Conservation (phyloP, 768 basidiomycete species). For the Leucocoprinus leucothites region DNA sequence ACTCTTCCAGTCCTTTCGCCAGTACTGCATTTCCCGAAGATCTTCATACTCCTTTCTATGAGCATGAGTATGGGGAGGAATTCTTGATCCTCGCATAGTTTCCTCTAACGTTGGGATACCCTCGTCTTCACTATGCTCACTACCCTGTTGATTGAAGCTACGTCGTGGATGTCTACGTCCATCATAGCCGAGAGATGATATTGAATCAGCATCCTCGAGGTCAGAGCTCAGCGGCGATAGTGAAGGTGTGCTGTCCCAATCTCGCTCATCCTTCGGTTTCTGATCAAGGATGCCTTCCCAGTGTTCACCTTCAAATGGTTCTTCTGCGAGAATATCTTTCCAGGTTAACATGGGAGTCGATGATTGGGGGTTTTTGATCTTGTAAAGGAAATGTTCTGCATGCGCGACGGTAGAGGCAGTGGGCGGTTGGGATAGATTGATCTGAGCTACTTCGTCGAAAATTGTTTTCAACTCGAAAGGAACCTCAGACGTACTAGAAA, state of each 20-base stretch:
- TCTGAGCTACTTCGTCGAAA: constrained; percentile 30
- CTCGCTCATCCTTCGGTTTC: constrained; percentile 38
- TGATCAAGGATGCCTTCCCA: constrained; percentile 64
- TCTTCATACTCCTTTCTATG: constrained; percentile 60
- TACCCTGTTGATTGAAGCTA: neutral
- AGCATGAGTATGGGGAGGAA: constrained; percentile 33
- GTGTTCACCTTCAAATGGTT: constrained; percentile 83
- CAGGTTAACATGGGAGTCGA: constrained; percentile 54
- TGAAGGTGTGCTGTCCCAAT: constrained; percentile 61
- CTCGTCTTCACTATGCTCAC: neutral
- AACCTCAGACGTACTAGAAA: constrained; percentile 50
- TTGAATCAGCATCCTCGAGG: constrained; percentile 37
- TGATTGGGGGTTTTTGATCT: constrained; percentile 40
- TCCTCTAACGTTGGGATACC: neutral
- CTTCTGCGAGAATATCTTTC: constrained; percentile 76
- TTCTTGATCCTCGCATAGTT: neutral
- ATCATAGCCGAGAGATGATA: constrained; percentile 25
- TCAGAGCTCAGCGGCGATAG: constrained; percentile 64
- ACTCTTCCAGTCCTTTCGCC: constrained; percentile 64
- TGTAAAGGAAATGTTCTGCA: constrained; percentile 53
- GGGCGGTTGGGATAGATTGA: constrained; percentile 55
- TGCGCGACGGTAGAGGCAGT: constrained; percentile 42
- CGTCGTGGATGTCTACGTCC: constrained; percentile 6
- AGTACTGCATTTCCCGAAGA: constrained; percentile 65
- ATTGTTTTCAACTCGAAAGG: neutral